phyloP scores from a whole-genome alignment of 1,284 basidiomycete genomes.

The Ceratobasidium papillatum region DNA sequence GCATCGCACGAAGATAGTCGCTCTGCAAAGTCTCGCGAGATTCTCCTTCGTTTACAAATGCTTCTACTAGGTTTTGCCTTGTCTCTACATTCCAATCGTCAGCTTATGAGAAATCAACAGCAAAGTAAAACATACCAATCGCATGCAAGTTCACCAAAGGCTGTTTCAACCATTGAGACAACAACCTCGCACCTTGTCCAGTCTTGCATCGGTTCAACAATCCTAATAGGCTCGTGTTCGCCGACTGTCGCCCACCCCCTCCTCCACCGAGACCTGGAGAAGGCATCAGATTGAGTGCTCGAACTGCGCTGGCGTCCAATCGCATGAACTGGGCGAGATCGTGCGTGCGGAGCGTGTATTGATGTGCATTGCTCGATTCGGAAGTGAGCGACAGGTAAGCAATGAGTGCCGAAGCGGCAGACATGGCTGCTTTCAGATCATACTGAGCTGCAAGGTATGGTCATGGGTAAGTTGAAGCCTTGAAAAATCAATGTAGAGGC shows the following conservation, averaged over 20 bases:
- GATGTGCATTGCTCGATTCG: conserved; percentile 83
- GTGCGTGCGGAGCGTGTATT: conserved; percentile 84
- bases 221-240: conserved; percentile 89
- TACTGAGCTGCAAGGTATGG: conserved; percentile 70
- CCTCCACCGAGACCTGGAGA: conserved; percentile 56
- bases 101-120: neutral
- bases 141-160: conserved; percentile 94
- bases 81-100: conserved; percentile 60
- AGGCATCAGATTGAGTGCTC: conserved; percentile 89
- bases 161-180: conserved; percentile 96
- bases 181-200: conserved; percentile 89
- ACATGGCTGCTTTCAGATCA: conserved; percentile 79
- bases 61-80: conserved; percentile 87
- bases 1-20: conserved; percentile 89
- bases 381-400: conserved; percentile 85
- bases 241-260: conserved; percentile 51
- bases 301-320: conserved; percentile 92
- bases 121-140: conserved; percentile 69
- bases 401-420: conserved; percentile 83
- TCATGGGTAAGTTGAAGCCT: neutral
- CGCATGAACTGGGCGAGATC: conserved; percentile 96
- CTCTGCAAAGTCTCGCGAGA: conserved; percentile 79
- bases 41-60: conserved; percentile 83
- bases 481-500: conserved; percentile 54
- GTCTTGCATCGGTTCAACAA: conserved; percentile 97